A percentile compares a stretch with the other conserved stretches of the same genome.
phyloP scores from a whole-genome alignment of 176 grass and related monocot genomes.

The Musa beccarii region DNA sequence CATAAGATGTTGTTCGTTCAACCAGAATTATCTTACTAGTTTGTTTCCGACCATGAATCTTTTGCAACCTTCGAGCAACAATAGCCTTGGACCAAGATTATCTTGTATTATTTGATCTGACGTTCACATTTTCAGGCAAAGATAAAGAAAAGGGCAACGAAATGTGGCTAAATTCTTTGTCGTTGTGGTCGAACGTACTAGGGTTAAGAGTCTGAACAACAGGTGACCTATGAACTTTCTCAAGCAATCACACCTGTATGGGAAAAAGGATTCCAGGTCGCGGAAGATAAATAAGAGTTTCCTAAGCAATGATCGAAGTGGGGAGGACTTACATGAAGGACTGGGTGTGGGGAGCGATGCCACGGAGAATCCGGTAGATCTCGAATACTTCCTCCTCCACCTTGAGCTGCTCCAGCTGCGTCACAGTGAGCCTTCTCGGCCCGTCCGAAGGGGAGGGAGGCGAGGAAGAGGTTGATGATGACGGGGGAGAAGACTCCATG shows the following conservation, averaged over 20 bases:
- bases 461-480: neutral
- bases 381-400: conserved; percentile 55
- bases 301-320: no score
- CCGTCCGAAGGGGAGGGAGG: neutral
- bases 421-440: conserved; percentile 41
- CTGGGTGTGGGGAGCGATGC: conserved; percentile 31
- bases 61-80: neutral
- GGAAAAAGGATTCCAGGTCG: neutral
- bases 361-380: conserved; percentile 58
- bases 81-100: neutral
- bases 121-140: neutral
- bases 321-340: conserved; percentile 42
- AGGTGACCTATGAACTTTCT: no score
- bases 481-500: neutral
- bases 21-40: neutral
- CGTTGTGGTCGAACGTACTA: no score
- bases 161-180: no score
- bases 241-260: no score
- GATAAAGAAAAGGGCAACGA: neutral
- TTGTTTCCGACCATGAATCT: no score
- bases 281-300: no score
- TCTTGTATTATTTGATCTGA: no score
- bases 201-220: no score
- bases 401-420: conserved; percentile 67
- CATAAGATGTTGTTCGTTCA: neutral